Evolutionary conservation across 495 filamentous ascomycete species (phyloP), one percentile per base, ranked within the genome.

Genomic region (Penicillium arizonense): DNA sequence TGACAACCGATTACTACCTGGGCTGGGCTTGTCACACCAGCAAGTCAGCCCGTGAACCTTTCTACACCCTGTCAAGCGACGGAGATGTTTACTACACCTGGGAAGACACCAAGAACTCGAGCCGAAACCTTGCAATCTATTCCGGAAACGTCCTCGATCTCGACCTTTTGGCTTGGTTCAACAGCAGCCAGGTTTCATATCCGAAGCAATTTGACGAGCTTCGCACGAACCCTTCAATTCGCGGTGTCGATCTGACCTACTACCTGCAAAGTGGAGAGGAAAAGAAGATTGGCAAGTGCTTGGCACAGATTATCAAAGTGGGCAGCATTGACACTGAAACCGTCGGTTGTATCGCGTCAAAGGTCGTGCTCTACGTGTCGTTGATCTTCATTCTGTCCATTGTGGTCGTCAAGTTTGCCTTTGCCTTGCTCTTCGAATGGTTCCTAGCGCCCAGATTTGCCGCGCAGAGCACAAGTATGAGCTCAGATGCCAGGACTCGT

Each of bases 401-500:
- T 49, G 95, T 97, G 8, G 64, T 80, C 14, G 81, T 89, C 55
- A 94, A 96, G 57, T 99, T 99, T 61, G 65, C 86, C 12, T 81
- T 99, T n/a, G 95, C 95, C 12, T 56, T 97, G 12, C 62, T 92
- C 34, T 99, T 97, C 74, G 89, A 95, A 58, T 99, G 94, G 95
- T 94, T 99, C 63, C 74, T 96, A 53, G 86, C 87, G 56, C 85
- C 85, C 53, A 86, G 83, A 26, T 92, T 90, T 63, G 93, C 85
- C 8, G 88, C 94, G 0, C 71, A 78, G 24, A 91, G 85, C 61
- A 89, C 92, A 3, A 88, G 85, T 10, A 73, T 84, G 63, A 72
- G 71, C 13, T 79, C 87, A 3, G 85, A 91, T 67, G 77, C 80
- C 40, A 89, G 88, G 64, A 86, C 88, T 65, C 83, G 95, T 39